Evolutionary conservation across 768 basidiomycete genomes (phyloP).

Genomic region (Tulasnella sp.): DNA sequence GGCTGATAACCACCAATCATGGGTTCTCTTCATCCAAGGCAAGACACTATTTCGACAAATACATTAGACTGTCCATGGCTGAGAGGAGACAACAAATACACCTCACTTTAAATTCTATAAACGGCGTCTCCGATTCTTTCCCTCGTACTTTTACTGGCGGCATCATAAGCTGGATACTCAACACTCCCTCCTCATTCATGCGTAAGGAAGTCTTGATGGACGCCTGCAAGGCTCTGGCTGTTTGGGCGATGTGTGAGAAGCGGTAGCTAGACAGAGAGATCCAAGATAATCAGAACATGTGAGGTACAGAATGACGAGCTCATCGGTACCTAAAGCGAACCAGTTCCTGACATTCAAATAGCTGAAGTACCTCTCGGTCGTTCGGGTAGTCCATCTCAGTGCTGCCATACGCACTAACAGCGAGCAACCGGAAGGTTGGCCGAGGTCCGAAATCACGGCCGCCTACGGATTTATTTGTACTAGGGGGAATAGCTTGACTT

Average conservation of each 20-base stretch:
- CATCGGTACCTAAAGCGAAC: conserved; percentile 60
- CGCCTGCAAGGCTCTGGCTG: conserved; percentile 63
- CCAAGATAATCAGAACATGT: background rate
- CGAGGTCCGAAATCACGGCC: conserved; percentile 27
- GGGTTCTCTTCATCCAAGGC: conserved; percentile 20
- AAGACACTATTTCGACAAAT: conserved; percentile 16
- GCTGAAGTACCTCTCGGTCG: conserved; percentile 81
- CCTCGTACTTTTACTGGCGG: conserved; percentile 35
- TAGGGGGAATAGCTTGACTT: background rate
- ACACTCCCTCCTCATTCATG: conserved; percentile 69
- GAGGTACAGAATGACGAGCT: background rate
- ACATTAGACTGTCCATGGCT: background rate
- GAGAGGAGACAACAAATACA: background rate
- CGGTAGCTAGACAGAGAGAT: conserved; percentile 50
- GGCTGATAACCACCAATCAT: background rate
- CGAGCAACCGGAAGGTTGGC: conserved; percentile 71
- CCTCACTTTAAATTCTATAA: conserved; percentile 82
- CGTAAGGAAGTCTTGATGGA: conserved; percentile 84
- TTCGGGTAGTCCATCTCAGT: conserved; percentile 98
- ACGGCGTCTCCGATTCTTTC: conserved; percentile 42
- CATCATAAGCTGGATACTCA: conserved; percentile 88
- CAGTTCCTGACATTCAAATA: conserved; percentile 64
- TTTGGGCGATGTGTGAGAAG: conserved; percentile 62
- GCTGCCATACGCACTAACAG: conserved; percentile 70
- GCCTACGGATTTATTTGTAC: conserved; percentile 19